These are phyloP conservation scores for Sungouiozyma intestinalis DNA, from an alignment of 805 yeast species.

Conservation along the genomic window DNA sequence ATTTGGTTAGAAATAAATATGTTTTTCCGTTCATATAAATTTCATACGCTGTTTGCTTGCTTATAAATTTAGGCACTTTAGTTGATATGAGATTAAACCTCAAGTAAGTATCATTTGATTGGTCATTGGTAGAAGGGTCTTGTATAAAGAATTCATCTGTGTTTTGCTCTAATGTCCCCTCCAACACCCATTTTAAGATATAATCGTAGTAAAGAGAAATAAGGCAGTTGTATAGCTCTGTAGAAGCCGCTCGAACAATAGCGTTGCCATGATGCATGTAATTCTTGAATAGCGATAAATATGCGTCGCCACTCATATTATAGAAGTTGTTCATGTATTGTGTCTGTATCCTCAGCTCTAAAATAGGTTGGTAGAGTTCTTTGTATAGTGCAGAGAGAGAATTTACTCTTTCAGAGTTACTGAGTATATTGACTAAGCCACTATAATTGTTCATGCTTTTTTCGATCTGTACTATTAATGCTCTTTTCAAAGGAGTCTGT, in stretches of 20 bases:
- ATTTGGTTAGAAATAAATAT: constrained; percentile 47
- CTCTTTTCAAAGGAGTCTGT: constrained; percentile 48
- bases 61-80: constrained; percentile 33
- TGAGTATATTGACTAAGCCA: constrained; percentile 34
- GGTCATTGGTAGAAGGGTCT: background rate
- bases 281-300: constrained; percentile 42
- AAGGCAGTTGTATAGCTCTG: constrained; percentile 35
- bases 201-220: constrained; percentile 51
- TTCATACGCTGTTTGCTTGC: constrained; percentile 31
- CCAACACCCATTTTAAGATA: constrained; percentile 54
- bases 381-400: constrained; percentile 24
- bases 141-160: constrained; percentile 54
- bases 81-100: constrained; percentile 9
- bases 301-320: constrained; percentile 35
- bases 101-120: constrained; percentile 3
- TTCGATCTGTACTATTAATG: constrained; percentile 43
- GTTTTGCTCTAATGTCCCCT: constrained; percentile 50
- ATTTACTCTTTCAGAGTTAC: constrained; percentile 28
- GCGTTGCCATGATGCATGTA: constrained; percentile 57
- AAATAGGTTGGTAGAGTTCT: constrained; percentile 40
- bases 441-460: constrained; percentile 35
- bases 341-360: constrained; percentile 48
- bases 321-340: constrained; percentile 32
- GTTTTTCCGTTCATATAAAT: constrained; percentile 66
- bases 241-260: constrained; percentile 35